A percentile compares a stretch with the other conserved stretches of the same genome.
Evolutionary conservation across 768 basidiomycete genomes (phyloP).

Genomic region (Boletus sp.): DNA sequence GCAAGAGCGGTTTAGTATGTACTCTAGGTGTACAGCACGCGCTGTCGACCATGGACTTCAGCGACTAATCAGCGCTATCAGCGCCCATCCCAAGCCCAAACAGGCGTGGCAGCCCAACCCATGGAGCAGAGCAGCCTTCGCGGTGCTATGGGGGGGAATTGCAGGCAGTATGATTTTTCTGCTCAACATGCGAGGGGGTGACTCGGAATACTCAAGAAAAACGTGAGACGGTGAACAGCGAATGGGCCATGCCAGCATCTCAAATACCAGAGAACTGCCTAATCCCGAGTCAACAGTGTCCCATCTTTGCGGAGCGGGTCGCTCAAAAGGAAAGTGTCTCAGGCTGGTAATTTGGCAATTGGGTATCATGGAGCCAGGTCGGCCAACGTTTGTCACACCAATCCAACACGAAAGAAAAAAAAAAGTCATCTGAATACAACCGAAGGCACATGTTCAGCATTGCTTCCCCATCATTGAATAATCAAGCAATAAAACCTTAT

Average conservation of each 20-base stretch:
- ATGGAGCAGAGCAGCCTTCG: not conserved
- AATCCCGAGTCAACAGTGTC: not conserved
- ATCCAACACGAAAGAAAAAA: constrained; percentile 5
- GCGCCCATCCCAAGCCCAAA: not conserved
- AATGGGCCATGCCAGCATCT: not conserved
- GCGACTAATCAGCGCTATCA: not conserved
- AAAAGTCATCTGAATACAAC: constrained; percentile 7
- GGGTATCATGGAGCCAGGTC: not conserved
- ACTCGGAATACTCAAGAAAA: not conserved
- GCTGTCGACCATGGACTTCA: constrained; percentile 1
- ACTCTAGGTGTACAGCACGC: not conserved
- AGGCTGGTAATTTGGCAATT: constrained; percentile 13
- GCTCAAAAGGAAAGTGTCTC: not conserved
- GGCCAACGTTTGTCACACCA: constrained; percentile 6
- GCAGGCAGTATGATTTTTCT: not conserved
- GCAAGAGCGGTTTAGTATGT: not conserved
- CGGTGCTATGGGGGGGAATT: not conserved
- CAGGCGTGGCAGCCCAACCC: not conserved
- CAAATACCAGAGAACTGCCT: not conserved
- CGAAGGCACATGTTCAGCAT: constrained; percentile 16
- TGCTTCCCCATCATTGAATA: constrained; percentile 15
- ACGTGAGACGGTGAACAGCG: not conserved
- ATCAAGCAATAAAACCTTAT: constrained; percentile 21
- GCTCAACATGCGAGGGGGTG: not conserved
- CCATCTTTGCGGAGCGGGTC: constrained; percentile 3